Conservation (phyloP, 2,329 filamentous ascomycete genomes). For the Aspergillus caelatus region DNA sequence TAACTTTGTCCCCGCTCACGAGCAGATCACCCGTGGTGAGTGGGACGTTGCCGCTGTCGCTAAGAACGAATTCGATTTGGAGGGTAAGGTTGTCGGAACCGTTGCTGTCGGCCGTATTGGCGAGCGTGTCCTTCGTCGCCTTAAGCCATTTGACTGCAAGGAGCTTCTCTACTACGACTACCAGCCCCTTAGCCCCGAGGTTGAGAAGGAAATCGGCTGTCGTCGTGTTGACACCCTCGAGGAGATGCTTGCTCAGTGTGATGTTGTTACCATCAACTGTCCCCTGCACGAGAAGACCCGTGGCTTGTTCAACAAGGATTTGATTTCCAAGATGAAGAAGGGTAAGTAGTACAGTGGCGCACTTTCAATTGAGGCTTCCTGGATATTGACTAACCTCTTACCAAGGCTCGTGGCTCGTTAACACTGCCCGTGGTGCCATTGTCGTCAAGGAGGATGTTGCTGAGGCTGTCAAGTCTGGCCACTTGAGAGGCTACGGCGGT, state of each 20-base stretch:
- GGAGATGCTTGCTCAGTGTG: conserved; percentile 92
- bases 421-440: conserved; percentile 98
- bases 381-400: conserved; percentile 9
- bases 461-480: conserved; percentile 85
- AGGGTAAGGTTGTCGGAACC: conserved; percentile 96
- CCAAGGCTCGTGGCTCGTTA: conserved; percentile 88
- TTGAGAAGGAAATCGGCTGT: conserved; percentile 94
- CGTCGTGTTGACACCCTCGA: conserved; percentile 85
- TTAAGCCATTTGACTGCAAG: conserved; percentile 99
- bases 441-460: conserved; percentile 99
- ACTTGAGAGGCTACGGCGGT: conserved; percentile 59
- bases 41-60: conserved; percentile 96
- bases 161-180: conserved; percentile 99
- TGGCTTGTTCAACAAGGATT: conserved; percentile 97
- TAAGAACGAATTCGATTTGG: conserved; percentile 98
- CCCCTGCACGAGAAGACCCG: conserved; percentile 97
- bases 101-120: conserved; percentile 97
- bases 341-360: conserved; percentile 53
- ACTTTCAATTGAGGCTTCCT: background rate
- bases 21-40: conserved; percentile 83
- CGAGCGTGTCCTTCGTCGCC: conserved; percentile 92
- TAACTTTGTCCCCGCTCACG: conserved; percentile 98
- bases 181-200: conserved; percentile 84
- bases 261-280: conserved; percentile 99
- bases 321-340: conserved; percentile 99